Evolutionary conservation across 1,139 yeast species (phyloP).

Genomic region (Lodderomyces elongisporus): DNA sequence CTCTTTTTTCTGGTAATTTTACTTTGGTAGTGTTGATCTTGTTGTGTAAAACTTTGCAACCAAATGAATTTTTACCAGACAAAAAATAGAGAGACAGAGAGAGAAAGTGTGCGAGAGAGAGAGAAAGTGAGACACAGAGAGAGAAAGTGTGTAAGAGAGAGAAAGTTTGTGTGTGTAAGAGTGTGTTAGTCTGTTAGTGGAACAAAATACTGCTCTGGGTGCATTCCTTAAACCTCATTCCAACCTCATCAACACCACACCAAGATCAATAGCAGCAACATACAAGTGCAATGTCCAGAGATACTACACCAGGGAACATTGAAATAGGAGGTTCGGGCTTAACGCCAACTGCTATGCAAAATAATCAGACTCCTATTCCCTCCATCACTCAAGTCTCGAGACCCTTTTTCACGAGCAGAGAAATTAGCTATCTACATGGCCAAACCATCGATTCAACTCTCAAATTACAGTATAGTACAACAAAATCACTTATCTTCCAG

Average conservation of each 20-base stretch:
- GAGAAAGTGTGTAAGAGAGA: no score
- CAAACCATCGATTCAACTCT: constrained; percentile 48
- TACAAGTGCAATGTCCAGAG: constrained; percentile 7
- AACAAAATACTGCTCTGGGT: no score
- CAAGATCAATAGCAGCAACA: not conserved
- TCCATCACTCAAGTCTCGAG: constrained; percentile 49
- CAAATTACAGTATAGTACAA: constrained; percentile 44
- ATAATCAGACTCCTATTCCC: constrained; percentile 12
- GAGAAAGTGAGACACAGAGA: no score
- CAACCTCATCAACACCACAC: not conserved
- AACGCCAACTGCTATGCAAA: constrained; percentile 2
- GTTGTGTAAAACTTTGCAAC: not conserved
- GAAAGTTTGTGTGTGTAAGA: no score
- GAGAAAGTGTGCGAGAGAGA: no score
- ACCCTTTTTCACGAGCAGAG: constrained; percentile 58
- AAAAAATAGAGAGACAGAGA: not conserved
- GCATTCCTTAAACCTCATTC: no score
- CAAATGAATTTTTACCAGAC: not conserved
- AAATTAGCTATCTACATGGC: constrained; percentile 49
- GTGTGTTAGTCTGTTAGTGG: no score
- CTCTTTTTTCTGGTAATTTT: not conserved
- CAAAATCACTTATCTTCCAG: constrained; percentile 51
- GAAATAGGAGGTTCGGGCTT: constrained; percentile 4
- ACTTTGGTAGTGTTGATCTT: not conserved
- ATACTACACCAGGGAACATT: constrained; percentile 7